Percentiles rank a stretch among this genome's conserved stretches.
Conservation (phyloP, 495 filamentous ascomycete species). For the Aspergillus sclerotiicarbonarius region DNA sequence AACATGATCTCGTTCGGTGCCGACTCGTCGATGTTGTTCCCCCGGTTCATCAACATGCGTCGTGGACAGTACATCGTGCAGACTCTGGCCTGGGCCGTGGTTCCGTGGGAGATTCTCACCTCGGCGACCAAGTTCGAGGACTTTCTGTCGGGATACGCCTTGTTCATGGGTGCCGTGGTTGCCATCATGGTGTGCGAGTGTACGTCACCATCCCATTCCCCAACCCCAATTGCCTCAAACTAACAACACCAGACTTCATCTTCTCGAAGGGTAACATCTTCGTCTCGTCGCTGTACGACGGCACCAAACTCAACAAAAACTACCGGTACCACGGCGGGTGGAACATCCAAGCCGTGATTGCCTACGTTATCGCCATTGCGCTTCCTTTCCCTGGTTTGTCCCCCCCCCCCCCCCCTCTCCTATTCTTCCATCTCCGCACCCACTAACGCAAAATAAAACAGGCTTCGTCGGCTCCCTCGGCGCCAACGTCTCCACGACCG, state of each 20-base stretch:
- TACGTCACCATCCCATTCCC: constrained; percentile 12
- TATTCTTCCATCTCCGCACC: neutral
- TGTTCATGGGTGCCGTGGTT: constrained; percentile 49
- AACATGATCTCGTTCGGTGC: constrained; percentile 37
- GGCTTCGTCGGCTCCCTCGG: constrained; percentile 38
- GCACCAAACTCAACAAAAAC: constrained; percentile 21
- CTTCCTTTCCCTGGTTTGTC: constrained; percentile 48
- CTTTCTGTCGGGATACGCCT: constrained; percentile 46
- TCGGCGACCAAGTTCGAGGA: constrained; percentile 40
- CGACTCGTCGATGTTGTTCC: constrained; percentile 32
- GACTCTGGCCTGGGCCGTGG: constrained; percentile 35
- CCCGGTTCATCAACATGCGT: constrained; percentile 34
- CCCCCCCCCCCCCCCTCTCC: neutral
- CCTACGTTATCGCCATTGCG: constrained; percentile 55
- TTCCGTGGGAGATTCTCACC: constrained; percentile 50
- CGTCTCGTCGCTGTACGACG: constrained; percentile 38
- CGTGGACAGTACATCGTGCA: constrained; percentile 37
- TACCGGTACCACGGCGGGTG: constrained; percentile 46
- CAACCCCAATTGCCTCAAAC: neutral
- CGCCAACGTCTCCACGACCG: constrained; percentile 27
- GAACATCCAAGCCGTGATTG: constrained; percentile 58
- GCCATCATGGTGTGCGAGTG: constrained; percentile 58
- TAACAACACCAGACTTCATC: constrained; percentile 40
- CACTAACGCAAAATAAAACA: neutral
- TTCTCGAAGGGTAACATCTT: constrained; percentile 54